Evolutionary conservation across 352 stramenopile genomes (phyloP), one percentile per base, ranked within the genome.

Genomic region (Phytopythium montanum): DNA sequence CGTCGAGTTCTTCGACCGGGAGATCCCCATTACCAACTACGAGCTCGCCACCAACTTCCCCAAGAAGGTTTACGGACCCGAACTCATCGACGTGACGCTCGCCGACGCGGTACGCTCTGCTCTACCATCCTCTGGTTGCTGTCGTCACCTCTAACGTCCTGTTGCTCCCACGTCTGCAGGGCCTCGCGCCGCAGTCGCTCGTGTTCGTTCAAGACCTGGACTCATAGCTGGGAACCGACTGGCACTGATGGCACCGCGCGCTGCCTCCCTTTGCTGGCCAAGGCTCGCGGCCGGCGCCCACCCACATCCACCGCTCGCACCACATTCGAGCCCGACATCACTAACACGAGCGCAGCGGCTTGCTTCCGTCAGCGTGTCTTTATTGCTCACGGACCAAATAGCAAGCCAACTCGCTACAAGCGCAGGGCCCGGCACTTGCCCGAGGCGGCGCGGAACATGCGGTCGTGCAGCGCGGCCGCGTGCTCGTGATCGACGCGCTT

Each of bases 41-140:
- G 85, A 95, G 51, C 60, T 95, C 59, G 83, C 83, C 26, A 95
- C 85, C n/a, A 95, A 92, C 59, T 95, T 86, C 50, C 85, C 85
- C 0, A 90, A 92, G 59, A 87, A 82, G 50, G 69, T 77, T 1
- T 94, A 87, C 58, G 79, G 82, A 0, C 72, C 79, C 4, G 79
- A 91, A 1, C 33, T 92, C 28, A 50, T 81, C 26, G 60, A 88
- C 54, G 65, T 90, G 26, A 88, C 75, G 10, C 82, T 94, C 12
- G 53, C 79, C 16, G 79, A 94, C 62, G 82, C 74, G 65, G 84
- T 94, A 75, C 21, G 79, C n/a, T 42, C 33, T 7, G 39, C 18
- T 21, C 13, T 41, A 3, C 14, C 19, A 14, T 14, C 14, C 1
- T 41, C 34, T 19, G 14, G 7, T 45, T 48, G 41, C 26, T 42